These are phyloP conservation scores for Dittrichia graveolens DNA, from an alignment of 129 eudicot species.

Conservation along the genomic window DNA sequence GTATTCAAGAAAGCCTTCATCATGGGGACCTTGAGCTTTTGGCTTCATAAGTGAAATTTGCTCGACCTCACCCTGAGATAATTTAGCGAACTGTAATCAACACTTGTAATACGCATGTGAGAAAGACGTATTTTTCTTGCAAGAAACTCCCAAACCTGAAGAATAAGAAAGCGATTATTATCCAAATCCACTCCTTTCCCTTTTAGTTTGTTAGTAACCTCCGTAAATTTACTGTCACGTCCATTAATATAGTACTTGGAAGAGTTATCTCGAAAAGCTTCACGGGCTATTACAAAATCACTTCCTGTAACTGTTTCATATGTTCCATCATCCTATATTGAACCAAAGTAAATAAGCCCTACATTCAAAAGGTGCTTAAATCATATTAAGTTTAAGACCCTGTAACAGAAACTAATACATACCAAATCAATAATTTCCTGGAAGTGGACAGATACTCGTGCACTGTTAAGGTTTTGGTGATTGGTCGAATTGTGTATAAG, in stretches of 20 bases:
- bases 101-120: neutral
- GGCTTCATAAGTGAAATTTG: slow-evolving; percentile 98
- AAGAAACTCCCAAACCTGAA: slow-evolving; percentile 59
- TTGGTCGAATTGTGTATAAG: slow-evolving; percentile 94
- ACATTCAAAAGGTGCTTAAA: neutral
- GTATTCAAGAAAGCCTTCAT: slow-evolving; percentile 97
- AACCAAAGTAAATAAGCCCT: slow-evolving; percentile 11
- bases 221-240: slow-evolving; percentile 74
- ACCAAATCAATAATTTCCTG: slow-evolving; percentile 94
- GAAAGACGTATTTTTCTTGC: neutral
- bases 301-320: slow-evolving; percentile 87
- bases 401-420: slow-evolving; percentile 13
- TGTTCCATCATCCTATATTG: slow-evolving; percentile 67
- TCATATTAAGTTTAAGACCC: neutral
- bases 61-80: slow-evolving; percentile 90
- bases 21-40: slow-evolving; percentile 90
- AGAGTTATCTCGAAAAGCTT: slow-evolving; percentile 83
- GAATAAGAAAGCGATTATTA: slow-evolving; percentile 92
- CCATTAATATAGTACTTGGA: slow-evolving; percentile 81
- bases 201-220: slow-evolving; percentile 76
- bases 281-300: slow-evolving; percentile 81
- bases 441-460: slow-evolving; percentile 93
- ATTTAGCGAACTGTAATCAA: slow-evolving; percentile 2
- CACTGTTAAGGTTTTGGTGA: slow-evolving; percentile 86
- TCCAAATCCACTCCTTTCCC: slow-evolving; percentile 98